A percentile compares a stretch with the other conserved stretches of the same genome.
phyloP scores from a whole-genome alignment of 345 rosid species.

The Salix caprea region DNA sequence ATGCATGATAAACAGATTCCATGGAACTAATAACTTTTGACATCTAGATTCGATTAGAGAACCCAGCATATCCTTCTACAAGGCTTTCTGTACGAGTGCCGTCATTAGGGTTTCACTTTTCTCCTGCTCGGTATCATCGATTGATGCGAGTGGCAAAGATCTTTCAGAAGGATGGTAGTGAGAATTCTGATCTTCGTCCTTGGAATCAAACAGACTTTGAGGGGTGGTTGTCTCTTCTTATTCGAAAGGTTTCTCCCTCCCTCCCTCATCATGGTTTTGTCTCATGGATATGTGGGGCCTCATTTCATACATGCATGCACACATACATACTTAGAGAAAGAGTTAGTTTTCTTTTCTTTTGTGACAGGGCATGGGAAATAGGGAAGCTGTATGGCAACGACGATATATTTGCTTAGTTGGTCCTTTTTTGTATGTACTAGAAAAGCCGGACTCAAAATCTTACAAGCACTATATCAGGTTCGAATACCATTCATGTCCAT shows the following conservation, averaged over 20 bases:
- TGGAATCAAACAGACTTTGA: conserved; percentile 94
- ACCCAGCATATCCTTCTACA: conserved; percentile 83
- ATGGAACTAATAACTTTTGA: conserved; percentile 13
- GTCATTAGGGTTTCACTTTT: conserved; percentile 87
- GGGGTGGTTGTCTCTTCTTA: conserved; percentile 81
- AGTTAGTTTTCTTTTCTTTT: neutral
- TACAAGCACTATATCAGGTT: conserved; percentile 90
- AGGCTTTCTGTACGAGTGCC: conserved; percentile 80
- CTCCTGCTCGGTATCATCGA: conserved; percentile 97
- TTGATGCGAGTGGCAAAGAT: conserved; percentile 84
- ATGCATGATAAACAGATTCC: neutral
- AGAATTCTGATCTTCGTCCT: conserved; percentile 51
- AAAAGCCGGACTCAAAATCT: conserved; percentile 64
- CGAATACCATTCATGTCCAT: conserved; percentile 12
- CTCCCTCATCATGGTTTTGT: neutral
- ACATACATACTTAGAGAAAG: neutral
- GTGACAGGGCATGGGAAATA: conserved; percentile 69
- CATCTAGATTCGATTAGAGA: conserved; percentile 62
- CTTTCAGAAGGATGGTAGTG: conserved; percentile 59
- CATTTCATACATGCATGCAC: neutral
- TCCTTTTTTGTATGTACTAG: conserved; percentile 76
- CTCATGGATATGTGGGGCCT: neutral
- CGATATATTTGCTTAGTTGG: conserved; percentile 87
- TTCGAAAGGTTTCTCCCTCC: conserved; percentile 60
- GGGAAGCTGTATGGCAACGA: conserved; percentile 93